These are phyloP conservation scores for Globisporangium recalcitrans DNA, from an alignment of 352 stramenopile genomes.

Conservation along the genomic window DNA sequence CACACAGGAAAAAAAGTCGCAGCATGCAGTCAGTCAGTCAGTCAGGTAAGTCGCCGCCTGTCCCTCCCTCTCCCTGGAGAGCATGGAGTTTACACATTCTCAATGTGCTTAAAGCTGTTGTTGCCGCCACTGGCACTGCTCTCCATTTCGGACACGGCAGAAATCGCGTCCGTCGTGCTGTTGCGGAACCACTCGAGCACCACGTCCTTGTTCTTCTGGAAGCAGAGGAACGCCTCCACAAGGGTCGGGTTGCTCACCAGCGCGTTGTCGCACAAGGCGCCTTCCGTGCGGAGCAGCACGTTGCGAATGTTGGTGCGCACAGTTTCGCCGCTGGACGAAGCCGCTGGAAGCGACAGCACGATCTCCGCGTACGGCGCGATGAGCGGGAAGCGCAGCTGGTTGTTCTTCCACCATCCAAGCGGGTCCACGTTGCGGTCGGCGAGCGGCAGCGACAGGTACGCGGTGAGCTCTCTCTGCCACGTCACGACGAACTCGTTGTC, in stretches of 20 bases:
- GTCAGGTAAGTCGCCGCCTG: background rate
- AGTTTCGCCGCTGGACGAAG: constrained; percentile 54
- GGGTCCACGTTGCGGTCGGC: constrained; percentile 71
- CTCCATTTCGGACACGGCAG: constrained; percentile 28
- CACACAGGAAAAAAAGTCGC: background rate
- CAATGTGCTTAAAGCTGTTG: constrained; percentile 61
- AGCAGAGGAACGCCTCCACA: constrained; percentile 71
- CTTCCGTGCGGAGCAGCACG: constrained; percentile 58
- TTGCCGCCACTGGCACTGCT: constrained; percentile 10
- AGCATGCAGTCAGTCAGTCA: background rate
- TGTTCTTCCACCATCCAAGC: constrained; percentile 71
- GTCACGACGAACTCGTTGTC: constrained; percentile 51
- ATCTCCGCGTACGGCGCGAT: constrained; percentile 75
- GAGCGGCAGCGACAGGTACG: constrained; percentile 69
- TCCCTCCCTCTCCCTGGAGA: background rate
- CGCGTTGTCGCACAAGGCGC: constrained; percentile 28
- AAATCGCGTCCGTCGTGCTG: constrained; percentile 20
- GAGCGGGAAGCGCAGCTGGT: constrained; percentile 73
- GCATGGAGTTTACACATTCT: constrained; percentile 40
- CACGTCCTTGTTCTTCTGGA: constrained; percentile 79
- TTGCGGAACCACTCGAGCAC: constrained; percentile 74
- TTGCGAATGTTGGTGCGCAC: constrained; percentile 39
- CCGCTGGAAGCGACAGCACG: constrained; percentile 59
- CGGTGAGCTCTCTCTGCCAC: constrained; percentile 72
- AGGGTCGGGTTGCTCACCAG: constrained; percentile 48